Percentiles rank a stretch among this genome's conserved stretches.
phyloP scores from a whole-genome alignment of 2,329 filamentous ascomycete species.

The Lecanoromycetidae sp. region DNA sequence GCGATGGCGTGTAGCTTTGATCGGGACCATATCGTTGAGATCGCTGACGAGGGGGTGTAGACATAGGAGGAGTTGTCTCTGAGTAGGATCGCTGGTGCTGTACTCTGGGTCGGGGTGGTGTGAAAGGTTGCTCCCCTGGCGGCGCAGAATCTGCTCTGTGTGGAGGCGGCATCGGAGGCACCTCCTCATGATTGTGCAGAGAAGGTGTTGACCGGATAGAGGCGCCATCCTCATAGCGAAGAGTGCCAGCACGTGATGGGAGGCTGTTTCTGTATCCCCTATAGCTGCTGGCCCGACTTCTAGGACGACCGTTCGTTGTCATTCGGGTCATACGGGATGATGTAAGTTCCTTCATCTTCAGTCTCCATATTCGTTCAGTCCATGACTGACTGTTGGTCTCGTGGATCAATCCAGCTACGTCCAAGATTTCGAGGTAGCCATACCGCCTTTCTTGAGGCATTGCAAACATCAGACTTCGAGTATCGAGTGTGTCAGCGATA shows the following conservation, averaged over 20 bases:
- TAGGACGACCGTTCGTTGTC: slow-evolving; percentile 31
- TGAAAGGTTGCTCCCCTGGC: slow-evolving; percentile 24
- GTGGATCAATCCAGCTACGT: slow-evolving; percentile 69
- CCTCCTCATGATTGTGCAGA: slow-evolving; percentile 29
- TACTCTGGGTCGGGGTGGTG: slow-evolving; percentile 8
- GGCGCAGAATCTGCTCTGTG: slow-evolving; percentile 42
- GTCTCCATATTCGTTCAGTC: slow-evolving; percentile 83
- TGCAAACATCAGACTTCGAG: slow-evolving; percentile 91
- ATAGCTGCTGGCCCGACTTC: slow-evolving; percentile 40
- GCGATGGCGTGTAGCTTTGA: slow-evolving; percentile 17
- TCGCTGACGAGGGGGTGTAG: slow-evolving; percentile 14
- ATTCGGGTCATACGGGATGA: slow-evolving; percentile 60
- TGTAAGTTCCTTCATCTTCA: slow-evolving; percentile 77
- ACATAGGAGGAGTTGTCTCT: slow-evolving; percentile 14
- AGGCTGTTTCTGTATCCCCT: slow-evolving; percentile 36
- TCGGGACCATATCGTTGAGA: slow-evolving; percentile 14
- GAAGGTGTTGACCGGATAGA: slow-evolving; percentile 44
- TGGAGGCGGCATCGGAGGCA: slow-evolving; percentile 20
- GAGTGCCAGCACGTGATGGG: slow-evolving; percentile 25
- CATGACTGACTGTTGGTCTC: slow-evolving; percentile 64
- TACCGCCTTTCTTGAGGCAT: slow-evolving; percentile 83
- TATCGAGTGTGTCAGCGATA: slow-evolving; percentile 74
- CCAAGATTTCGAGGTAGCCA: slow-evolving; percentile 79
- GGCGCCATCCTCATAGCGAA: slow-evolving; percentile 35
- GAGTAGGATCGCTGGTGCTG: slow-evolving; percentile 20